phyloP scores from a whole-genome alignment of 371 early-diverging fungal genomes.

The Mortierella sp. region DNA sequence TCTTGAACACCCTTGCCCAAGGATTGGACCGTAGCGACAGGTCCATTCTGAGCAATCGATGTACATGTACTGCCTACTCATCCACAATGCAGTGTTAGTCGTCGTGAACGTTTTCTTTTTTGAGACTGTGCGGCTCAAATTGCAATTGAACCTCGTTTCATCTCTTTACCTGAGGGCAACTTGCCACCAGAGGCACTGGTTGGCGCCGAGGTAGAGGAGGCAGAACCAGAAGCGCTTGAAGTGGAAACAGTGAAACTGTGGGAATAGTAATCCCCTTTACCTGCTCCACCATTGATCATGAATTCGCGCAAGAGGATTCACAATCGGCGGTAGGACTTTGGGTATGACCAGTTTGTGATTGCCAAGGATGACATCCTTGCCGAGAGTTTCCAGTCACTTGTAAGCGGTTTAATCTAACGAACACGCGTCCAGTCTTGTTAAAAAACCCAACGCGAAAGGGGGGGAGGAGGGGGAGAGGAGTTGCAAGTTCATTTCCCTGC shows the following conservation, averaged over 20 bases:
- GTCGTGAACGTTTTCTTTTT: too few species aligned
- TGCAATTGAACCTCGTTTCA: too few species aligned
- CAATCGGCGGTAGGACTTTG: slow-evolving; percentile 19
- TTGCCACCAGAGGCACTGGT: too few species aligned
- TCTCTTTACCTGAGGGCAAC: slow-evolving; percentile 15
- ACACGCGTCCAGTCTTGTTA: not conserved
- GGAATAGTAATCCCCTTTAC: slow-evolving; percentile 24
- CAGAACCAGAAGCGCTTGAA: not conserved
- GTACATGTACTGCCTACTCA: not conserved
- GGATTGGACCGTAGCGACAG: slow-evolving; percentile 15
- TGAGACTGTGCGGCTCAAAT: too few species aligned
- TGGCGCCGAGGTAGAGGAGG: too few species aligned
- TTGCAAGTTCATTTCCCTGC: slow-evolving; percentile 3
- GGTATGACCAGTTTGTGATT: slow-evolving; percentile 13
- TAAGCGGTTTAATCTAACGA: slow-evolving; percentile 22
- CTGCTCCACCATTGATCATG: not conserved
- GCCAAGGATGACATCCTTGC: slow-evolving; percentile 9
- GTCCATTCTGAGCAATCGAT: not conserved
- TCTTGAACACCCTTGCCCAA: slow-evolving; percentile 25
- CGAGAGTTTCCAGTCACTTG: slow-evolving; percentile 15
- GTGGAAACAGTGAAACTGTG: slow-evolving; percentile 31
- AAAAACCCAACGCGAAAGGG: too few species aligned
- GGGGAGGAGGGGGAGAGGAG: not conserved
- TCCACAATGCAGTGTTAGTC: too few species aligned
- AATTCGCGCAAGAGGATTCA: slow-evolving; percentile 27